Evolutionary conservation across 2,329 filamentous ascomycete species (phyloP).

Genomic region (Ceratocystis destructans): DNA sequence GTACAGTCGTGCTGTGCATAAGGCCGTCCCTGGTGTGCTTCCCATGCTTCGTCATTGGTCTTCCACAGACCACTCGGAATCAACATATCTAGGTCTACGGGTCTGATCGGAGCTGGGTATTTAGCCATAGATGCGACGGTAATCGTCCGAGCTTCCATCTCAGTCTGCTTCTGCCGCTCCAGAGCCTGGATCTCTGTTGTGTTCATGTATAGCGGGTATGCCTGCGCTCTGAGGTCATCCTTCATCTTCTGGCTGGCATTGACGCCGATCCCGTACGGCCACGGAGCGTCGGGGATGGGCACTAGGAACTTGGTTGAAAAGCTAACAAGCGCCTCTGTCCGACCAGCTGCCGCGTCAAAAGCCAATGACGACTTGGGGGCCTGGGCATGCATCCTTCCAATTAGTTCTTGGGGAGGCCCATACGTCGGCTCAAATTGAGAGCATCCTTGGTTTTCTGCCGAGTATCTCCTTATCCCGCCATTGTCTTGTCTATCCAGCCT

Average conservation of each 20-base stretch:
- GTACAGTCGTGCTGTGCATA: not conserved
- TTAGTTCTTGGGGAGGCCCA: not conserved
- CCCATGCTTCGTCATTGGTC: not conserved
- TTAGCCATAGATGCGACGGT: not conserved
- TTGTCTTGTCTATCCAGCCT: not conserved
- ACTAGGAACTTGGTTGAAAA: constrained; percentile 22
- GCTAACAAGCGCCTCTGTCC: not conserved
- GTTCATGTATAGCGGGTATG: constrained; percentile 6
- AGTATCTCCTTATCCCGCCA: not conserved
- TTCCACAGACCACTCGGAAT: not conserved
- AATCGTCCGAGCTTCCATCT: not conserved
- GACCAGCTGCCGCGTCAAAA: not conserved
- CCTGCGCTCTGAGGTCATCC: not conserved
- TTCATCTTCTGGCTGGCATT: constrained; percentile 12
- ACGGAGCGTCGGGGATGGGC: constrained; percentile 19
- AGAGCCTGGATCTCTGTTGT: constrained; percentile 6
- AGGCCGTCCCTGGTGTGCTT: not conserved
- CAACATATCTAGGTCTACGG: not conserved
- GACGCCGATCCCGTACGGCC: constrained; percentile 18
- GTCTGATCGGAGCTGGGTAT: not conserved
- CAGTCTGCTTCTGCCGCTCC: not conserved
- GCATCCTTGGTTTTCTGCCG: not conserved
- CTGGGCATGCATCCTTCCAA: not conserved
- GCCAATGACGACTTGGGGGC: not conserved
- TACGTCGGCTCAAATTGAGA: not conserved